Evolutionary conservation across 768 basidiomycete genomes (phyloP).

Genomic region (Leccinum incarnatum): DNA sequence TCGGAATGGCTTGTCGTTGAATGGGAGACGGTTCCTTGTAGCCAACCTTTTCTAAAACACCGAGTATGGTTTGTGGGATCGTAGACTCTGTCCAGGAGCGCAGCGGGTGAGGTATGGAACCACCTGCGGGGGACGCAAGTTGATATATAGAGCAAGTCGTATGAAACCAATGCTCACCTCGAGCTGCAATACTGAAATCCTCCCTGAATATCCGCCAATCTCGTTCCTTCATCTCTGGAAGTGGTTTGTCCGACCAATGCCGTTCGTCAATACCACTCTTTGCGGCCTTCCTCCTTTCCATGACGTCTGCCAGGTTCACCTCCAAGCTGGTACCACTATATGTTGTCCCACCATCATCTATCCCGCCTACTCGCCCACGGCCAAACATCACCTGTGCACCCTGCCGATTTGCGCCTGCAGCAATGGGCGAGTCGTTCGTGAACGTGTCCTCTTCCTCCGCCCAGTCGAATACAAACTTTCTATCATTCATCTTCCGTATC

Average conservation of each 20-base stretch:
- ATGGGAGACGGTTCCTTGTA: slow-evolving; percentile 98
- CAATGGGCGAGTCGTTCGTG: slow-evolving; percentile 69
- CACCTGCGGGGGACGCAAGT: slow-evolving; percentile 50
- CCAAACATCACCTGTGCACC: slow-evolving; percentile 90
- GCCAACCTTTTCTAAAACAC: slow-evolving; percentile 85
- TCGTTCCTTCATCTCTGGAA: slow-evolving; percentile 90
- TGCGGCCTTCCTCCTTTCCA: slow-evolving; percentile 79
- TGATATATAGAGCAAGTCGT: not conserved
- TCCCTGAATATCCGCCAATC: slow-evolving; percentile 99
- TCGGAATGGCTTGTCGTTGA: slow-evolving; percentile 98
- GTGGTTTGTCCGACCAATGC: slow-evolving; percentile 95
- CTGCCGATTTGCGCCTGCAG: slow-evolving; percentile 68
- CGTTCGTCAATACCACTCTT: slow-evolving; percentile 87
- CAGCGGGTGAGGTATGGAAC: slow-evolving; percentile 89
- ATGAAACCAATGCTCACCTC: slow-evolving; percentile 51
- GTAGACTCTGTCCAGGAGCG: slow-evolving; percentile 88
- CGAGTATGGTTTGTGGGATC: slow-evolving; percentile 76
- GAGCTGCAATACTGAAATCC: slow-evolving; percentile 93
- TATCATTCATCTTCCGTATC: slow-evolving; percentile 91
- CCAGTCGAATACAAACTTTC: slow-evolving; percentile 99
- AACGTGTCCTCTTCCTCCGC: slow-evolving; percentile 95
- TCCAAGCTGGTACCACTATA: slow-evolving; percentile 39
- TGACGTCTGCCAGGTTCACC: slow-evolving; percentile 67
- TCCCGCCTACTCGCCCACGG: slow-evolving; percentile 77
- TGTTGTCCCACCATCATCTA: slow-evolving; percentile 68